phyloP scores from a whole-genome alignment of 2,329 filamentous ascomycete genomes.

The Arthrobotrys pseudoclavata region DNA sequence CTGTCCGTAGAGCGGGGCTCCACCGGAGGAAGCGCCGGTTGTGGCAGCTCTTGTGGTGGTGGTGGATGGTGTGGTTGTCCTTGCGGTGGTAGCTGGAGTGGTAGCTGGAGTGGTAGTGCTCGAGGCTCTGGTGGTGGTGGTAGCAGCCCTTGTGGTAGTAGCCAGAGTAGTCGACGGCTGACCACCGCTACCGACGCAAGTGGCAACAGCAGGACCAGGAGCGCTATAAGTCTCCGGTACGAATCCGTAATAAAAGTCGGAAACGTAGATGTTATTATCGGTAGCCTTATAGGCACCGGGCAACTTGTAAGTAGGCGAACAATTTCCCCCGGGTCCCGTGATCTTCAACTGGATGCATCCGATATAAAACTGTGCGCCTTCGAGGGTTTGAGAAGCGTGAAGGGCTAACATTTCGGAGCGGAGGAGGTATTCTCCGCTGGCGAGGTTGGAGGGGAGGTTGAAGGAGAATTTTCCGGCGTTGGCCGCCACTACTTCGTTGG shows the following conservation, averaged over 20 bases:
- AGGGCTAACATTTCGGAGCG: constrained; percentile 66
- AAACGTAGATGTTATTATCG: constrained; percentile 63
- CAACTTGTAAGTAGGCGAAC: constrained; percentile 64
- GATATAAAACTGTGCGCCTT: constrained; percentile 65
- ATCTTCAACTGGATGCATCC: constrained; percentile 65
- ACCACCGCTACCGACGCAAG: constrained; percentile 54
- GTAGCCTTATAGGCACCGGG: constrained; percentile 64
- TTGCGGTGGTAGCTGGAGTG: constrained; percentile 36
- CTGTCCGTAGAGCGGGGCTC: constrained; percentile 50
- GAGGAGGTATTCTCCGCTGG: constrained; percentile 65
- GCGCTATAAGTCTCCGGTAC: constrained; percentile 65
- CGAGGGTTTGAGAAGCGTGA: constrained; percentile 64
- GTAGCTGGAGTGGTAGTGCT: constrained; percentile 56
- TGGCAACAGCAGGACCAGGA: constrained; percentile 63
- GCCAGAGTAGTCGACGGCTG: constrained; percentile 15
- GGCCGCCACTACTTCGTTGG: constrained; percentile 63
- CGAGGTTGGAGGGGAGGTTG: constrained; percentile 63
- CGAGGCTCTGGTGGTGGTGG: constrained; percentile 32
- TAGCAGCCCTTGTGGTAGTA: constrained; percentile 26
- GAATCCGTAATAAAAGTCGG: constrained; percentile 65
- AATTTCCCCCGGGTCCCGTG: constrained; percentile 64
- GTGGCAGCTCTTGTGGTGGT: constrained; percentile 50
- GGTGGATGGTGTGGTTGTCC: constrained; percentile 25
- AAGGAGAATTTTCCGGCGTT: constrained; percentile 61
- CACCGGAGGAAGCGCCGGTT: neutral